These are phyloP conservation scores for Globisporangium apiculatum DNA, from an alignment of 352 stramenopile genomes.

Conservation along the genomic window DNA sequence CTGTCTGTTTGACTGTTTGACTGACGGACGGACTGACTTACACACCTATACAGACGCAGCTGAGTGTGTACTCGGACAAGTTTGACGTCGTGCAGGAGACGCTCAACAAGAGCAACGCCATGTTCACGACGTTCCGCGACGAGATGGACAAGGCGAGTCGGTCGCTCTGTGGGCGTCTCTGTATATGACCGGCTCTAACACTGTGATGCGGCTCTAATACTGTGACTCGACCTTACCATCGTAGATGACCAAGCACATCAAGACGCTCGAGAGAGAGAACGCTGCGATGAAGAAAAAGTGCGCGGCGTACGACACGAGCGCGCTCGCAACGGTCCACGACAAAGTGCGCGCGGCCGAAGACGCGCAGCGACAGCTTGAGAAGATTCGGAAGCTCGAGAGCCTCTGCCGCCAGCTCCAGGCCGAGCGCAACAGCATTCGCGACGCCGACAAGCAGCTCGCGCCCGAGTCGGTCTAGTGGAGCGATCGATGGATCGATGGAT, in stretches of 20 bases:
- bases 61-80: slow-evolving; percentile 82
- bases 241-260: slow-evolving; percentile 79
- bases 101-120: slow-evolving; percentile 78
- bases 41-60: slow-evolving; percentile 28
- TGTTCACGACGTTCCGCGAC: slow-evolving; percentile 79
- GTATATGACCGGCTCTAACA: too few species aligned
- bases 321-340: slow-evolving; percentile 71
- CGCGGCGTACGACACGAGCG: slow-evolving; percentile 65
- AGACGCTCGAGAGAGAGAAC: slow-evolving; percentile 86
- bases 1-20: neutral
- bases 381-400: slow-evolving; percentile 79
- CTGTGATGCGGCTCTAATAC: too few species aligned
- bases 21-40: neutral
- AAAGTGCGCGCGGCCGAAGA: slow-evolving; percentile 56
- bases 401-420: slow-evolving; percentile 78
- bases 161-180: too few species aligned
- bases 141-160: slow-evolving; percentile 69
- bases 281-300: slow-evolving; percentile 73
- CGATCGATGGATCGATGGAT: too few species aligned
- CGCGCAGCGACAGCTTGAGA: slow-evolving; percentile 65
- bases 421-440: slow-evolving; percentile 53
- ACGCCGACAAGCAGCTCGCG: slow-evolving; percentile 11
- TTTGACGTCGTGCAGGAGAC: slow-evolving; percentile 83
- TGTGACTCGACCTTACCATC: too few species aligned
- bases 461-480: slow-evolving; percentile 5